These are phyloP conservation scores for Panicum virgatum DNA, from an alignment of 202 grass and related monocot species.

Conservation along the genomic window DNA sequence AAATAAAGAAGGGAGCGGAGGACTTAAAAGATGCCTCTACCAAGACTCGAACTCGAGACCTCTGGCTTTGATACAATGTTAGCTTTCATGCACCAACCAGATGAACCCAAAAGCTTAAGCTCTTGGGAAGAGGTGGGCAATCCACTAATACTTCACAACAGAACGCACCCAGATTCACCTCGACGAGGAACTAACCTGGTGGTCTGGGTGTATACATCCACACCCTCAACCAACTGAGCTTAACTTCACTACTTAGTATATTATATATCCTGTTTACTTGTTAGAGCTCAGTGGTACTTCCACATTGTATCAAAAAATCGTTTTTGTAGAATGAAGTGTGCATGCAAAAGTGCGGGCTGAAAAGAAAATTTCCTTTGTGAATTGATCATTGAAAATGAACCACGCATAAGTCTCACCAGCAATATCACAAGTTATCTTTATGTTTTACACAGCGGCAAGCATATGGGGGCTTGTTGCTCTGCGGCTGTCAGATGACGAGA, in stretches of 20 bases:
- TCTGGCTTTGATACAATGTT: too few relatives aligned
- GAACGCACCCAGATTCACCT: background rate
- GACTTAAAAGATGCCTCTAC: too few relatives aligned
- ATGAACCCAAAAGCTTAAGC: too few relatives aligned
- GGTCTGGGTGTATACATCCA: background rate
- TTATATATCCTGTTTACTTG: background rate
- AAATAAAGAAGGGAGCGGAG: too few relatives aligned
- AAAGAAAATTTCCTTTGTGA: background rate
- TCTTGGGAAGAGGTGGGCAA: too few relatives aligned
- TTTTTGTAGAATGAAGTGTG: background rate
- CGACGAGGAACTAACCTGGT: background rate
- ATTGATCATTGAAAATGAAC: background rate
- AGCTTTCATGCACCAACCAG: too few relatives aligned
- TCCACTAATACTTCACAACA: too few relatives aligned
- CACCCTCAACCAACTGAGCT: background rate
- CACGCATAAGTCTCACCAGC: background rate
- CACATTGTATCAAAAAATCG: background rate
- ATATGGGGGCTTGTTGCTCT: conserved; percentile 91
- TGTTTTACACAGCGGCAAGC: conserved; percentile 61
- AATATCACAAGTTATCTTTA: background rate
- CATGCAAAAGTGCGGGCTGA: background rate
- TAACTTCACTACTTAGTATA: too few relatives aligned
- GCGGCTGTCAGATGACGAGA: conserved; percentile 89
- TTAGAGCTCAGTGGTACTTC: background rate
- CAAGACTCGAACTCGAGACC: too few relatives aligned